Evolutionary conservation across 2,329 filamentous ascomycete species (phyloP), one percentile per base, ranked within the genome.

Genomic region (Xylaria arbuscula): DNA sequence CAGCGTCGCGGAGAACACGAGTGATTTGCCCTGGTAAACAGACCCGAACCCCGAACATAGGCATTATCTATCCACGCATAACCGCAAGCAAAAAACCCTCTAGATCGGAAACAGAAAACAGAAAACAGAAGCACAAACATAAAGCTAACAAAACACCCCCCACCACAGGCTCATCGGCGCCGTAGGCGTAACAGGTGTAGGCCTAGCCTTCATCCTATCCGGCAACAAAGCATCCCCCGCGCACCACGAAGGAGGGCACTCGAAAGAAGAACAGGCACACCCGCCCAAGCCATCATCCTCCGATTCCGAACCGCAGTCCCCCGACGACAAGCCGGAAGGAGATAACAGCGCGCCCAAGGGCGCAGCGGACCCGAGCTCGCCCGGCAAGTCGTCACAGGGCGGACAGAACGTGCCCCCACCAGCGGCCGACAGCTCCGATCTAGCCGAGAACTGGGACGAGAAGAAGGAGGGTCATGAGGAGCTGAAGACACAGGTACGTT

Each of bases 21-120:
- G 73, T 51, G 76, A 78, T 17, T 9, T 75, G 70, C 76, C 76
- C n/a, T 78, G 73, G 76, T 78, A 68, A 76, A 74, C n/a, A n/a
- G n/a, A n/a, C n/a, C n/a, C n/a, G n/a, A n/a, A n/a, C n/a, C n/a
- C n/a, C n/a, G n/a, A n/a, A n/a, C n/a, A n/a, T n/a, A n/a, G n/a
- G n/a, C n/a, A n/a, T n/a, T n/a, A n/a, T n/a, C n/a, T n/a, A n/a
- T n/a, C 40, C 22, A 13, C 2, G 6, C n/a, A 47, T 19, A 19
- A n/a, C 3, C 19, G 40, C 40, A 45, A n/a, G 15, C 40, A 42
- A 42, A 13, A 9, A 40, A 42, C 2, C 36, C 36, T 13, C 10
- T 11, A 9, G 10, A 13, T 13, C 38, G 15, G 10, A 9, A 40
- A 13, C n/a, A n/a, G n/a, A n/a, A n/a, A n/a, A n/a, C n/a, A n/a